Evolutionary conservation across 495 filamentous ascomycete species (phyloP).

Genomic region (Aspergillus sclerotiicarbonarius): DNA sequence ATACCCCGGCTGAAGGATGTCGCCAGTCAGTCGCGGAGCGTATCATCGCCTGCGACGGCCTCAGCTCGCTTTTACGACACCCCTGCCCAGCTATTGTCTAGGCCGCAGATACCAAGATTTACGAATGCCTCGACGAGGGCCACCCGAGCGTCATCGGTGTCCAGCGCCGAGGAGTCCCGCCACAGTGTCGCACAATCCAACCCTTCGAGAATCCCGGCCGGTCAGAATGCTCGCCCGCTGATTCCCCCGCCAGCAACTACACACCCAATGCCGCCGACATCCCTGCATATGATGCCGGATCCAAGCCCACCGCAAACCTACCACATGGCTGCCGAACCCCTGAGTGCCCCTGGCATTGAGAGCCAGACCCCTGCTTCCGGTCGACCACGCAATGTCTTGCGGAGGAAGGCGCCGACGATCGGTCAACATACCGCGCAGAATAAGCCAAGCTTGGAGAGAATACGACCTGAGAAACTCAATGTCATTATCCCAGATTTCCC

Average conservation of each 20-base stretch:
- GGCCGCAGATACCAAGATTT: slow-evolving; percentile 31
- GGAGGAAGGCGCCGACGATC: slow-evolving; percentile 44
- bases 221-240: slow-evolving; percentile 28
- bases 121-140: slow-evolving; percentile 22
- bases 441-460: slow-evolving; percentile 10
- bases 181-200: slow-evolving; percentile 24
- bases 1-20: slow-evolving; percentile 33
- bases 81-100: slow-evolving; percentile 19
- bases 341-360: slow-evolving; percentile 9
- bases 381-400: slow-evolving; percentile 42
- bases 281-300: slow-evolving; percentile 4
- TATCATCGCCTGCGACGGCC: slow-evolving; percentile 22
- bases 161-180: slow-evolving; percentile 27
- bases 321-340: slow-evolving; percentile 15
- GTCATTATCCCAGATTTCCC: slow-evolving; percentile 34
- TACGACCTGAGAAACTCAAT: slow-evolving; percentile 31
- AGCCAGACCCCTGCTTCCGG: slow-evolving; percentile 19
- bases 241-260: slow-evolving; percentile 35
- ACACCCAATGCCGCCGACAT: slow-evolving; percentile 10
- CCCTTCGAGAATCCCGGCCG: slow-evolving; percentile 19
- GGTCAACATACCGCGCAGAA: slow-evolving; percentile 31
- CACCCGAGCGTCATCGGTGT: slow-evolving; percentile 32
- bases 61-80: slow-evolving; percentile 13
- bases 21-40: slow-evolving; percentile 26
- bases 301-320: slow-evolving; percentile 20